phyloP scores from a whole-genome alignment of 1,284 basidiomycete genomes.

The Agaricales sp. region DNA sequence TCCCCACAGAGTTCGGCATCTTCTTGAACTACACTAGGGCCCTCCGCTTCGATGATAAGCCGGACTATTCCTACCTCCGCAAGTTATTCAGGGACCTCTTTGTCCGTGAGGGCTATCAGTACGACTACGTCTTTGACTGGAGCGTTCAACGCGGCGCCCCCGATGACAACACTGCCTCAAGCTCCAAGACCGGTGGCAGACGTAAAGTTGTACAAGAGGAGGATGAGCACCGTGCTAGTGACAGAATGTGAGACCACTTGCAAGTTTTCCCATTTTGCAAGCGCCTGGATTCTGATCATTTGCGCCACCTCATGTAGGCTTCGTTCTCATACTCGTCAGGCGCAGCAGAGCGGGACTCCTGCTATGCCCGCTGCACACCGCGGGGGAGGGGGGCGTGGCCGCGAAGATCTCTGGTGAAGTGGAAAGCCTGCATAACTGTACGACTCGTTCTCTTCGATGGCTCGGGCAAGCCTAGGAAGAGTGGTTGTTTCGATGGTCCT shows the following conservation, averaged over 20 bases:
- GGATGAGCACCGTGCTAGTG: conserved; percentile 66
- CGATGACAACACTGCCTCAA: conserved; percentile 49
- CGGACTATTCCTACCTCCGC: conserved; percentile 95
- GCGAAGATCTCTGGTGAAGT: conserved; percentile 65
- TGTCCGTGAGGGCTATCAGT: conserved; percentile 94
- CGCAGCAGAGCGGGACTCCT: conserved; percentile 27
- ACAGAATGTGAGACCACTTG: conserved; percentile 67
- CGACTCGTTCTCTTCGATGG: conserved; percentile 19
- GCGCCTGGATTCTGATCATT: conserved; percentile 7
- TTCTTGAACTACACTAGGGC: conserved; percentile 97
- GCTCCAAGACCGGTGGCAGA: conserved; percentile 51
- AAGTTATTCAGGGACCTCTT: conserved; percentile 98
- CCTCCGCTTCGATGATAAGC: conserved; percentile 96
- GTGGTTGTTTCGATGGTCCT: neutral
- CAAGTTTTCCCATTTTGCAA: too few species aligned
- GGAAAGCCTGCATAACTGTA: too few species aligned
- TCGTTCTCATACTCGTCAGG: conserved; percentile 76
- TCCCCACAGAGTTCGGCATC: conserved; percentile 96
- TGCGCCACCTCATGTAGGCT: conserved; percentile 38
- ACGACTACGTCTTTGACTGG: conserved; percentile 99
- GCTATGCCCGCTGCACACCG: conserved; percentile 38
- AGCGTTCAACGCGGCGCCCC: conserved; percentile 74
- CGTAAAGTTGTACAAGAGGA: conserved; percentile 74
- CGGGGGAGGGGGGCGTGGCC: conserved; percentile 45
- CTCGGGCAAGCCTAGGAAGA: neutral